Conservation (phyloP, 176 grass and related monocot genomes). For the Aegilops longissima region DNA sequence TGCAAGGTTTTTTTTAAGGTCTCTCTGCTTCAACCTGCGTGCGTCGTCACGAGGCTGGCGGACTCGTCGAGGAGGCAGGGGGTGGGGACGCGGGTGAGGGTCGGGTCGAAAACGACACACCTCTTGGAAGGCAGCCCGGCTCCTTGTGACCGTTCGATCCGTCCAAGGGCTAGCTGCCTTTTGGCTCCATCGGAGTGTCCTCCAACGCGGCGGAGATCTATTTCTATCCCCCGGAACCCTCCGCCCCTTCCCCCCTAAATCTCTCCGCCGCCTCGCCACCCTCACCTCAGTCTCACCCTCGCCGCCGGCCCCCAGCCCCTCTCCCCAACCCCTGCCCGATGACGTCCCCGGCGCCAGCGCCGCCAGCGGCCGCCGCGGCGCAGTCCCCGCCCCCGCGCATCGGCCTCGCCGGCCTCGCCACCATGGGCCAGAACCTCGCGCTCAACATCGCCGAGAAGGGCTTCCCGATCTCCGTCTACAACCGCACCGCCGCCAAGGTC, state of each 20-base stretch:
- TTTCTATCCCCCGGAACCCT: background rate
- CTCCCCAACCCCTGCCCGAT: background rate
- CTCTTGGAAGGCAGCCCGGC: background rate
- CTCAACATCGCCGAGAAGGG: slow-evolving; percentile 96
- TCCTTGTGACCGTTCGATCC: slow-evolving; percentile 3
- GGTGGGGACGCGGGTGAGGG: too few species aligned
- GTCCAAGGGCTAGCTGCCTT: slow-evolving; percentile 23
- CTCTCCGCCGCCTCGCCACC: background rate
- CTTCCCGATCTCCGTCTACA: slow-evolving; percentile 94
- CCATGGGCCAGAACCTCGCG: slow-evolving; percentile 95
- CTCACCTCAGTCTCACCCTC: too few species aligned
- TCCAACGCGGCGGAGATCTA: background rate
- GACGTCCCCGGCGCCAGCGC: slow-evolving; percentile 39
- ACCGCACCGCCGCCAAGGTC: slow-evolving; percentile 83
- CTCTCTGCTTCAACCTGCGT: too few species aligned
- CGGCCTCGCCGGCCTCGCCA: slow-evolving; percentile 77
- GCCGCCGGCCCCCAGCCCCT: background rate
- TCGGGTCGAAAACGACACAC: background rate
- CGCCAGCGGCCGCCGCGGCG: slow-evolving; percentile 32
- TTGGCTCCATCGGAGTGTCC: background rate
- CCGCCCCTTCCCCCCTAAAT: background rate
- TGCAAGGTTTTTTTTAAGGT: too few species aligned
- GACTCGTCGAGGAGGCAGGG: too few species aligned
- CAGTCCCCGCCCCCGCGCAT: slow-evolving; percentile 46
- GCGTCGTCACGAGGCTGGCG: too few species aligned